Evolutionary conservation across 2,329 filamentous ascomycete species (phyloP), one percentile per base, ranked within the genome.

Genomic region (Trichoderma asperellum): DNA sequence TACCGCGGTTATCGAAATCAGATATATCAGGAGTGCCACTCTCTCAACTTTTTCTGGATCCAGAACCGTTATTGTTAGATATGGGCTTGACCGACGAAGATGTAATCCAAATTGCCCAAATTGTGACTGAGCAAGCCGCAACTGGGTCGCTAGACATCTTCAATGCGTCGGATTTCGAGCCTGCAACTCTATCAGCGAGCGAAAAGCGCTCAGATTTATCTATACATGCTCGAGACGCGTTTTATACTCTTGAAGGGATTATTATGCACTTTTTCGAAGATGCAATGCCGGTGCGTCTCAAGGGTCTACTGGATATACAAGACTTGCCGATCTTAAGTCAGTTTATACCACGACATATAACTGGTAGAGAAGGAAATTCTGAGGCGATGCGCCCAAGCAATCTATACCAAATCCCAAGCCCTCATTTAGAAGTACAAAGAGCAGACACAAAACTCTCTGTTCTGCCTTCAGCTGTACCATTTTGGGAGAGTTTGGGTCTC

Each of bases 401-500:
- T 71, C 79, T 90, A 2, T 91, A 91, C 72, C 82, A 84, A 52
- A 87, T 96, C 2, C 86, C 87, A 1, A 83, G 89, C 0, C 92
- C 92, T 1, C 90, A 92, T 74, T 81, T 96, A 47, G 89, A 92
- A 72, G 83, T 96, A 12, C 89, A 90, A 60, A 86, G 92, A 65
- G 87, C 89, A 24, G 91, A 93, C 49, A 85, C 85, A 1, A 87
- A 86, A 59, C 86, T 94, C 68, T 92, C 93, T 12, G 83, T 96
- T 49, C 82, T 95, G 27, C 91, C 93, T 2, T 87, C 92, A 0
- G 91, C 92, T 0, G 82, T 95, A 24, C 82, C 86, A 0, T 97
- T 96, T 75, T 96, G 93, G 93, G 92, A 96, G 76, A 89, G 90
- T 58, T 81, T 96, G 21, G 91, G 92, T 0, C 83, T 97, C 1